phyloP scores from a whole-genome alignment of 179 eudicot species.

The Amaranthus tricolor region DNA sequence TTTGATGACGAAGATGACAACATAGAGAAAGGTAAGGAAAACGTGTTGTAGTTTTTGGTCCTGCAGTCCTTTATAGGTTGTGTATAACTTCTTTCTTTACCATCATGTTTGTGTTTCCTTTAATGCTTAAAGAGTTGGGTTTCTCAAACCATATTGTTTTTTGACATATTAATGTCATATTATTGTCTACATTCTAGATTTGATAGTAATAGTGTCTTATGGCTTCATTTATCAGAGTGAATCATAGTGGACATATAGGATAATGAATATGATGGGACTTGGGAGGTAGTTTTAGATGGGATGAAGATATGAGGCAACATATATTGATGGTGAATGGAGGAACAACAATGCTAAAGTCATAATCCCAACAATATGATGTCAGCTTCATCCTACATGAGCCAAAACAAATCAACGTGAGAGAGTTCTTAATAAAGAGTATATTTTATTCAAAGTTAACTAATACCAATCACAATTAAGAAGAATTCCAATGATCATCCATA shows the following conservation, averaged over 20 bases:
- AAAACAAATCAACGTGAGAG: too few species aligned
- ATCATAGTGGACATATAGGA: not conserved
- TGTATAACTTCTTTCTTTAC: not conserved
- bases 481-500: too few species aligned
- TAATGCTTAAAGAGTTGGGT: not conserved
- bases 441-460: too few species aligned
- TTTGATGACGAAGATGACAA: slow-evolving; percentile 89
- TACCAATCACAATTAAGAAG: too few species aligned
- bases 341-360: too few species aligned
- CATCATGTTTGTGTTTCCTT: not conserved
- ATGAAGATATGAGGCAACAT: too few species aligned
- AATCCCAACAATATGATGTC: too few species aligned
- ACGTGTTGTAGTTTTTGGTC: not conserved
- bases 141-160: not conserved
- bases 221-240: not conserved
- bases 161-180: not conserved
- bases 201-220: not conserved
- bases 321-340: too few species aligned
- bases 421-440: too few species aligned
- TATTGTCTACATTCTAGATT: not conserved
- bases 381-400: too few species aligned
- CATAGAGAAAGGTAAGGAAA: slow-evolving; percentile 77
- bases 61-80: not conserved
- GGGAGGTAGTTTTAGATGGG: too few species aligned
- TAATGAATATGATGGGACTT: too few species aligned